Conservation (phyloP, 768 basidiomycete genomes). For the Coprinopsis sp. region DNA sequence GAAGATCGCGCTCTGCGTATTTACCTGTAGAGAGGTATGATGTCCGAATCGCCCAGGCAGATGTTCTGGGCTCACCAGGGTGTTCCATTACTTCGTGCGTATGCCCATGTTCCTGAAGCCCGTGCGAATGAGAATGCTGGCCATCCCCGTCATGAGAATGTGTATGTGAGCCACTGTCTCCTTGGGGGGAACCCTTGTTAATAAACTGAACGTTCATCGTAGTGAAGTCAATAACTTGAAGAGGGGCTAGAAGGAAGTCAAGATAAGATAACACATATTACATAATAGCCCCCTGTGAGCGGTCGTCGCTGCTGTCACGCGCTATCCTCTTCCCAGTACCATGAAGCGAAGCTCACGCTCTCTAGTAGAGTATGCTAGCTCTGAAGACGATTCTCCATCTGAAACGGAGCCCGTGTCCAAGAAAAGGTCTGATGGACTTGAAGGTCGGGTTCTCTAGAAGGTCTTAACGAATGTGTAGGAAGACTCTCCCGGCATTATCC, state of each 20-base stretch:
- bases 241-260: background rate
- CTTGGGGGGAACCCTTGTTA: constrained; percentile 44
- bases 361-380: constrained; percentile 49
- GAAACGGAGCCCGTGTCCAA: constrained; percentile 24
- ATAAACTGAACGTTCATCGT: constrained; percentile 71
- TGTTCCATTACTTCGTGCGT: constrained; percentile 92
- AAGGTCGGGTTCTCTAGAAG: background rate
- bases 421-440: constrained; percentile 33
- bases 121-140: constrained; percentile 58
- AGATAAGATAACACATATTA: constrained; percentile 6
- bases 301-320: too few species aligned
- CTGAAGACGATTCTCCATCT: constrained; percentile 36
- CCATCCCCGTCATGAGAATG: constrained; percentile 62
- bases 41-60: background rate
- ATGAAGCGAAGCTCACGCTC: constrained; percentile 34
- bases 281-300: background rate
- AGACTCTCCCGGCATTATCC: constrained; percentile 61
- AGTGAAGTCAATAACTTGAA: background rate
- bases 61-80: constrained; percentile 50
- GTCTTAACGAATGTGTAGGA: constrained; percentile 28
- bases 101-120: constrained; percentile 79
- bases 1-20: constrained; percentile 87
- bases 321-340: background rate
- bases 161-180: constrained; percentile 25
- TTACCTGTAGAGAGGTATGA: constrained; percentile 54